phyloP scores from a whole-genome alignment of 2,329 filamentous ascomycete species.

The Stachybotrys elegans region DNA sequence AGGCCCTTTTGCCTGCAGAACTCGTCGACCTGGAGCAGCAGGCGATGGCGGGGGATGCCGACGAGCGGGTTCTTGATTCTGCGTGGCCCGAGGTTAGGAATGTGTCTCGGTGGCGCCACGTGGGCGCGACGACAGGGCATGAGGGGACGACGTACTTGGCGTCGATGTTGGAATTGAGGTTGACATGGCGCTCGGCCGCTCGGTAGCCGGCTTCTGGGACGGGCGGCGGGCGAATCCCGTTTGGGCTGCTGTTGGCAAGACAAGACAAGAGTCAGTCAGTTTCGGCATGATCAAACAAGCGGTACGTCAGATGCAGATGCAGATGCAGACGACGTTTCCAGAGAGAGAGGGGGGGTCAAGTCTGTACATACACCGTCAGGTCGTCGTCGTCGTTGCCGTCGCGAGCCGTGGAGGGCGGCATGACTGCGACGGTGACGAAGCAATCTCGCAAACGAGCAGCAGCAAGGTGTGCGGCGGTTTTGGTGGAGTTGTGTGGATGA shows the following conservation, averaged over 20 bases:
- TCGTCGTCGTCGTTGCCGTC: constrained; percentile 1
- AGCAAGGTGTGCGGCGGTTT: no score
- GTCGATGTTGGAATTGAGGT: constrained; percentile 41
- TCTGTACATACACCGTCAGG: not conserved
- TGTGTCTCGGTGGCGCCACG: constrained; percentile 5
- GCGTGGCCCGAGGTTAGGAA: constrained; percentile 9
- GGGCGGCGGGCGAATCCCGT: constrained; percentile 21
- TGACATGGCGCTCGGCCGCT: constrained; percentile 26
- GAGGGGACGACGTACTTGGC: constrained; percentile 32
- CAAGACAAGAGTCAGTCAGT: not conserved
- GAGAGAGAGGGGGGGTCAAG: not conserved
- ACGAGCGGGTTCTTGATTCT: constrained; percentile 45
- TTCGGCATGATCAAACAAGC: no score
- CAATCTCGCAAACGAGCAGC: no score
- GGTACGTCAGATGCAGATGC: no score
- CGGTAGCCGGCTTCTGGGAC: constrained; percentile 31
- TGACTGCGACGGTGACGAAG: no score
- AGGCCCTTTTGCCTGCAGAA: constrained; percentile 59
- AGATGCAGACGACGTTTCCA: not conserved
- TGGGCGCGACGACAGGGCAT: not conserved
- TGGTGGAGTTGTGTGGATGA: no score
- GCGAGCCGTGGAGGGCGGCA: not conserved
- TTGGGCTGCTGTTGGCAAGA: constrained; percentile 13
- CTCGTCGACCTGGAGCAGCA: constrained; percentile 51
- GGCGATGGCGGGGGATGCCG: constrained; percentile 45